Percentiles rank a stretch among this genome's conserved stretches.
phyloP scores from a whole-genome alignment of 306 rosid species.

The Mucuna pruriens region DNA sequence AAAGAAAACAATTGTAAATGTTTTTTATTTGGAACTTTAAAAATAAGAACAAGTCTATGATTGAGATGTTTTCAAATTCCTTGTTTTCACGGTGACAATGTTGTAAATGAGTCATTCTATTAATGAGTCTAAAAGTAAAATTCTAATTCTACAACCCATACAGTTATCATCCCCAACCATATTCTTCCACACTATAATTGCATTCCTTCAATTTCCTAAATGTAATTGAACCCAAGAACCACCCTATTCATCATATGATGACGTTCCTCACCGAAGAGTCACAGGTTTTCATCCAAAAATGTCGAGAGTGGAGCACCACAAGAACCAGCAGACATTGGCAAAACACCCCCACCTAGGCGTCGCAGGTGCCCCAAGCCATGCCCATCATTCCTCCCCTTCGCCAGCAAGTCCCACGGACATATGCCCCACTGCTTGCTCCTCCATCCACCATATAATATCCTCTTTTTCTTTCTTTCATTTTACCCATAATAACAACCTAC shows the following conservation, averaged over 20 bases:
- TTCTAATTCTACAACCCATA: not conserved
- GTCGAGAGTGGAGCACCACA: not conserved
- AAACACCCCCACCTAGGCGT: not conserved
- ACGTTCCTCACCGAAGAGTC: not conserved
- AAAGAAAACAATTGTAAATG: no score
- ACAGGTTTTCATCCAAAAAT: not conserved
- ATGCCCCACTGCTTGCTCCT: not conserved
- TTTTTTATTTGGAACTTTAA: not conserved
- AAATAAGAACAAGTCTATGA: not conserved
- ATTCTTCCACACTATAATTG: not conserved
- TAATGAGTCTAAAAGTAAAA: not conserved
- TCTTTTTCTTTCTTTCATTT: not conserved
- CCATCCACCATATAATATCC: not conserved
- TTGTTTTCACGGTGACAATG: not conserved
- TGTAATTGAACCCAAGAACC: not conserved
- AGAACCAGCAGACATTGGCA: not conserved
- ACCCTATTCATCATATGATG: not conserved
- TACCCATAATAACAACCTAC: not conserved
- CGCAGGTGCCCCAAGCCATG: not conserved
- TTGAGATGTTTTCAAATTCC: not conserved
- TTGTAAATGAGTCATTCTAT: not conserved
- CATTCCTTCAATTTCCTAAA: not conserved
- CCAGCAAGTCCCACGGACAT: not conserved
- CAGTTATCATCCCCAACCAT: not conserved
- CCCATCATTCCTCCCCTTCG: not conserved